These are phyloP conservation scores for Phascolomyces articulosus DNA, from an alignment of 371 early-diverging fungal genomes.

Conservation along the genomic window DNA sequence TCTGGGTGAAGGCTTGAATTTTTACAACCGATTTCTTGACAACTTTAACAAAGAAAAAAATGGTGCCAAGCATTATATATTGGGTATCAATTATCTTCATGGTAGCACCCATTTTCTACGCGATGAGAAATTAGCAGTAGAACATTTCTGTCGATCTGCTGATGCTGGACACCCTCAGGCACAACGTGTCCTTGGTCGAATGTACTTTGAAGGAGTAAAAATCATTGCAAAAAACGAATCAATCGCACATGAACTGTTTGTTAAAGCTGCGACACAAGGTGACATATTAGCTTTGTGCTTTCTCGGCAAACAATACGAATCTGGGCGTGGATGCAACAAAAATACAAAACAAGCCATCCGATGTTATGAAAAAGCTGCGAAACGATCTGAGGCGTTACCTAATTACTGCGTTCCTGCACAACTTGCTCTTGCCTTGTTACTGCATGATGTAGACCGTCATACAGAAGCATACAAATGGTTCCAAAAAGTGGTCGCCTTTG, in stretches of 20 bases:
- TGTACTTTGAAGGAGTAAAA: constrained; percentile 16
- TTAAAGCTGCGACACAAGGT: constrained; percentile 25
- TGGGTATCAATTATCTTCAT: constrained; percentile 30
- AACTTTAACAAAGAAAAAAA: constrained; percentile 9
- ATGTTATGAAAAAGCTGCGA: constrained; percentile 11
- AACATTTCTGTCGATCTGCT: constrained; percentile 25
- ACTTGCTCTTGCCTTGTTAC: constrained; percentile 14
- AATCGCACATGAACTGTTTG: constrained; percentile 16
- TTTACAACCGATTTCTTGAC: constrained; percentile 10
- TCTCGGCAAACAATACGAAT: constrained; percentile 25
- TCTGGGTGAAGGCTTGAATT: constrained; percentile 15
- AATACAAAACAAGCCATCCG: constrained; percentile 11
- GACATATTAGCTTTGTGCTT: constrained; percentile 20
- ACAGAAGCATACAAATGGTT: constrained; percentile 15
- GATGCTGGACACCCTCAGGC: constrained; percentile 27
- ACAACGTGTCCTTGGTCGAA: constrained; percentile 24
- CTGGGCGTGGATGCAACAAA: constrained; percentile 19
- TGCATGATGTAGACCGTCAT: constrained; percentile 3
- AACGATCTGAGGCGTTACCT: background rate
- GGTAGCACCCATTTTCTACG: constrained; percentile 17
- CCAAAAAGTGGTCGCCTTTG: constrained; percentile 4
- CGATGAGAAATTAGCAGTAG: constrained; percentile 20
- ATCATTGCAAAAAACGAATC: constrained; percentile 6
- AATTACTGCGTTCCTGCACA: constrained; percentile 6
- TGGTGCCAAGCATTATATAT: constrained; percentile 24